Percentiles rank a stretch among this genome's conserved stretches.
Evolutionary conservation across 1,284 basidiomycete species (phyloP).

Genomic region (Erythrobasidium hasegawianum): DNA sequence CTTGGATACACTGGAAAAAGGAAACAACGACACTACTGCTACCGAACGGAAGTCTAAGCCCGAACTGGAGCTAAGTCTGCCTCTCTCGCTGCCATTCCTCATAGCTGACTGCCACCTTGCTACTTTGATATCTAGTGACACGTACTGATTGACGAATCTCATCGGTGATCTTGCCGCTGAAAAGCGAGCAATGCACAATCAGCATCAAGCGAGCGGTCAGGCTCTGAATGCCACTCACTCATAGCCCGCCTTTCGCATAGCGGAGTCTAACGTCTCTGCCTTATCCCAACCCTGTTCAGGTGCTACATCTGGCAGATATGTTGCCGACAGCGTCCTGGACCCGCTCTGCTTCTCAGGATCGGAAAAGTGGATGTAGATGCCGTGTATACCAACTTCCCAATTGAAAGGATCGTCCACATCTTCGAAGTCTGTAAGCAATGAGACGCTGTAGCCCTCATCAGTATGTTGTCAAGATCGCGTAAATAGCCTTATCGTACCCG

Average conservation of each 20-base stretch:
- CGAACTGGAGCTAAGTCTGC: background rate
- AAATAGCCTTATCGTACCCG: conserved; percentile 59
- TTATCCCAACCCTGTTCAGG: conserved; percentile 90
- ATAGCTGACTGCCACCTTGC: conserved; percentile 66
- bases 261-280: conserved; percentile 80
- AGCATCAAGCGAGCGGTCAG: background rate
- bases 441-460: conserved; percentile 59
- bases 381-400: conserved; percentile 88
- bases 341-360: conserved; percentile 56
- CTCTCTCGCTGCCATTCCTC: conserved; percentile 59
- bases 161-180: conserved; percentile 72
- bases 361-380: conserved; percentile 82
- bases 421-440: conserved; percentile 88
- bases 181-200: background rate
- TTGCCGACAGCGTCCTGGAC: conserved; percentile 63
- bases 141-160: conserved; percentile 71
- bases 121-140: conserved; percentile 81
- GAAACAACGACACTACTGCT: no score
- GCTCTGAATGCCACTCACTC: conserved; percentile 5
- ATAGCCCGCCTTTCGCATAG: conserved; percentile 85
- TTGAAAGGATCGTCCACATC: conserved; percentile 77
- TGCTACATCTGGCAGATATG: conserved; percentile 91
- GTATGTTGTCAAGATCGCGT: background rate
- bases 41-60: background rate
- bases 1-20: no score